Evolutionary conservation across 2,329 filamentous ascomycete genomes (phyloP).

Genomic region (Xylaria sp.): DNA sequence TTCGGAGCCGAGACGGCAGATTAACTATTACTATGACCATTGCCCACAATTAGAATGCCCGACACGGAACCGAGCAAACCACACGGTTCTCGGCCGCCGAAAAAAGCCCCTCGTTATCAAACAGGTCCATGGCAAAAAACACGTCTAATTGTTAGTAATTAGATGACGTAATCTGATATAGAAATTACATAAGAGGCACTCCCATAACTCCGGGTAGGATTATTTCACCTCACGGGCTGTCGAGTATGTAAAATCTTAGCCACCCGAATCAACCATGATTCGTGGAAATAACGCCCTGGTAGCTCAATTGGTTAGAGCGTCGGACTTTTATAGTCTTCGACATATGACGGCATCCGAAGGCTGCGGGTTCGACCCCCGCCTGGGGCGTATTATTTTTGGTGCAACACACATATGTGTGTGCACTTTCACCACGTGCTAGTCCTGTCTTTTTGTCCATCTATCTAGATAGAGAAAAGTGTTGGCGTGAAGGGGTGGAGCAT

Average conservation of each 20-base stretch:
- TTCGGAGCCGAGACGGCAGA: conserved; percentile 10
- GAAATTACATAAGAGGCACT: no score
- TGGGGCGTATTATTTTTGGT: conserved; percentile 38
- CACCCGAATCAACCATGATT: background rate
- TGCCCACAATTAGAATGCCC: background rate
- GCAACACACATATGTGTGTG: no score
- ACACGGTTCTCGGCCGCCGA: background rate
- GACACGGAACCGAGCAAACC: conserved; percentile 14
- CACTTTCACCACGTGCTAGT: no score
- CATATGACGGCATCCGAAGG: conserved; percentile 42
- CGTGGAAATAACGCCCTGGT: conserved; percentile 32
- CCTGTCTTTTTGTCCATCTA: no score
- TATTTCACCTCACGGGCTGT: background rate
- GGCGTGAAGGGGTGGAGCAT: no score
- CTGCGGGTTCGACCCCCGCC: conserved; percentile 49
- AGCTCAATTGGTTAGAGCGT: conserved; percentile 45
- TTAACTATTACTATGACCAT: background rate
- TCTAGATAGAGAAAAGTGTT: no score
- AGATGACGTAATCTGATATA: background rate
- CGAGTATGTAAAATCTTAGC: background rate
- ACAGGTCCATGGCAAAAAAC: no score
- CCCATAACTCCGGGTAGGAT: no score
- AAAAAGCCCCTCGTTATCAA: background rate
- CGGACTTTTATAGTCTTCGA: conserved; percentile 39
- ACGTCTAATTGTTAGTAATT: no score